Conservation (phyloP, 805 yeast genomes). For the Metschnikowia reukaufii region DNA sequence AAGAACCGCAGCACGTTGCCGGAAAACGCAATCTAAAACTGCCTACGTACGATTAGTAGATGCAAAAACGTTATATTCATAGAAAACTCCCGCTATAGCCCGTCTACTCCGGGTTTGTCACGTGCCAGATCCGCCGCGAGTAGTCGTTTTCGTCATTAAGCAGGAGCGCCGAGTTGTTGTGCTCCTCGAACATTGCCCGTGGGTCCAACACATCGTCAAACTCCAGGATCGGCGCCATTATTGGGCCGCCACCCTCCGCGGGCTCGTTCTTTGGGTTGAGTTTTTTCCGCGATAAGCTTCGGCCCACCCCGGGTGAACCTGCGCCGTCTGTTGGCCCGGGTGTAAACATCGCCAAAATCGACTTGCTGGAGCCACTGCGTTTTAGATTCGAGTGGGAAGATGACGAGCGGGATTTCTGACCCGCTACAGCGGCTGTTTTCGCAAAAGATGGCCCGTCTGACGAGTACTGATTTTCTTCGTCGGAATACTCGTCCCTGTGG, state of each 20-base stretch:
- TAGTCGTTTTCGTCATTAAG: conserved; percentile 22
- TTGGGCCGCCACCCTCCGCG: conserved; percentile 16
- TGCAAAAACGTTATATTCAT: conserved; percentile 4
- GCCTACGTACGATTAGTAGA: neutral
- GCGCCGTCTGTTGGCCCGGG: conserved; percentile 13
- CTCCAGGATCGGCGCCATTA: conserved; percentile 36
- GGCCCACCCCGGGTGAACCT: conserved; percentile 22
- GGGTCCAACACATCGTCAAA: conserved; percentile 21
- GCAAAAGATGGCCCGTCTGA: conserved; percentile 31
- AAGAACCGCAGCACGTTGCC: conserved; percentile 19
- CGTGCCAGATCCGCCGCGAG: conserved; percentile 20
- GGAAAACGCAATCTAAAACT: conserved; percentile 11
- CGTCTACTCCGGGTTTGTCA: conserved; percentile 19
- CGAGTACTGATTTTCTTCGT: conserved; percentile 40
- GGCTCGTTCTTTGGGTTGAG: conserved; percentile 22
- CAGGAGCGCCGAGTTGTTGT: conserved; percentile 18
- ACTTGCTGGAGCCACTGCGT: conserved; percentile 37
- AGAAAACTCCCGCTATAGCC: neutral
- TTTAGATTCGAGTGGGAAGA: conserved; percentile 22
- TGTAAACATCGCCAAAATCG: conserved; percentile 30
- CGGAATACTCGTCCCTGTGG: conserved; percentile 31
- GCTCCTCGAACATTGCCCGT: conserved; percentile 15
- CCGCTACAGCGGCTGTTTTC: conserved; percentile 21
- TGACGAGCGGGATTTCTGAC: conserved; percentile 14
- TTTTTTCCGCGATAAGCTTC: conserved; percentile 34